A percentile compares a stretch with the other conserved stretches of the same genome.
Conservation (phyloP, 2,329 filamentous ascomycete species). For the Alternaria viburni region DNA sequence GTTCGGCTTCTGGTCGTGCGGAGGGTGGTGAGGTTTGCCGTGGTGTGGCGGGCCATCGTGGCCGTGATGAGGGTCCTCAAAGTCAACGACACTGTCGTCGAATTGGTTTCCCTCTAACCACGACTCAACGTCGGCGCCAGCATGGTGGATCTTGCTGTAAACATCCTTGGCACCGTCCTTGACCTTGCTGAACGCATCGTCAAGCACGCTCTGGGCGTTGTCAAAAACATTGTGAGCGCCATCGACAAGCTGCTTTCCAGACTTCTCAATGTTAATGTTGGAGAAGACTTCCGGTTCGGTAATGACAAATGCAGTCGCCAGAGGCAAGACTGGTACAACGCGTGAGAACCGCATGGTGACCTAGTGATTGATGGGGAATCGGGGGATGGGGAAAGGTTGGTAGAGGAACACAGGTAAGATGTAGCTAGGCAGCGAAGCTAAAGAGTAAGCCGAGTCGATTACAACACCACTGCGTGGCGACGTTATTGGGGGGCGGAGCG, state of each 20-base stretch:
- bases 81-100: slow-evolving; percentile 42
- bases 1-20: slow-evolving; percentile 59
- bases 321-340: slow-evolving; percentile 57
- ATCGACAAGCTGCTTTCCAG: slow-evolving; percentile 25
- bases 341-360: slow-evolving; percentile 57
- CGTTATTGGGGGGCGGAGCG: slow-evolving; percentile 15
- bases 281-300: slow-evolving; percentile 58
- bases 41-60: slow-evolving; percentile 40
- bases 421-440: slow-evolving; percentile 16
- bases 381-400: slow-evolving; percentile 8
- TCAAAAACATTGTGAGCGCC: slow-evolving; percentile 30
- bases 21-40: slow-evolving; percentile 46
- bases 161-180: slow-evolving; percentile 46
- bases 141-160: slow-evolving; percentile 52
- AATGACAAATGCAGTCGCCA: slow-evolving; percentile 60
- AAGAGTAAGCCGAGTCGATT: slow-evolving; percentile 35
- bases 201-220: slow-evolving; percentile 49
- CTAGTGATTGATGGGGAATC: slow-evolving; percentile 8
- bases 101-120: slow-evolving; percentile 53
- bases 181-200: slow-evolving; percentile 52
- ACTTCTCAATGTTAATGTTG: slow-evolving; percentile 38
- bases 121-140: slow-evolving; percentile 54
- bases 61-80: slow-evolving; percentile 42
- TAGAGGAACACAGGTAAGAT: slow-evolving; percentile 10
- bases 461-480: slow-evolving; percentile 35